A percentile compares a stretch with the other conserved stretches of the same genome.
These are phyloP conservation scores for Populus hybrid DNA, from an alignment of 441 rosid genomes.

Conservation along the genomic window DNA sequence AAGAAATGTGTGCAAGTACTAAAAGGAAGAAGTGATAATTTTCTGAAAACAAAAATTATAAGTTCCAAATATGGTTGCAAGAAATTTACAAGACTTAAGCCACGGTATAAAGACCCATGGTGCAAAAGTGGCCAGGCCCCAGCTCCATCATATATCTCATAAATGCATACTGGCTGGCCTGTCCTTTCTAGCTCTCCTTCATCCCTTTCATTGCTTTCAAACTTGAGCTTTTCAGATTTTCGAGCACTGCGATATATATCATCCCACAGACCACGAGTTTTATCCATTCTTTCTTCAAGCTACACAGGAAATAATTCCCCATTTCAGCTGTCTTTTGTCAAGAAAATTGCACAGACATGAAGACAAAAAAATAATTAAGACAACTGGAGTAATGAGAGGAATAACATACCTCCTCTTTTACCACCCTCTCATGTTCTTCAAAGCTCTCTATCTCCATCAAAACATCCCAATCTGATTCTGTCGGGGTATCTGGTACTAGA, in stretches of 20 bases:
- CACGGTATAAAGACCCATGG: conserved; percentile 95
- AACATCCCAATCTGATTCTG: conserved; percentile 68
- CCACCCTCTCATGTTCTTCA: conserved; percentile 81
- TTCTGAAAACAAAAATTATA: background rate
- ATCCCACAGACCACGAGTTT: conserved; percentile 71
- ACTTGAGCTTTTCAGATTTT: conserved; percentile 81
- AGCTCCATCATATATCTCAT: conserved; percentile 85
- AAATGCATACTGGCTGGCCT: conserved; percentile 91
- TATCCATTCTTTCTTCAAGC: conserved; percentile 91
- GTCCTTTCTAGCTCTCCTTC: conserved; percentile 99
- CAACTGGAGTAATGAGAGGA: conserved; percentile 17
- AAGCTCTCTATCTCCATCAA: conserved; percentile 56
- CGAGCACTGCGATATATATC: conserved; percentile 90
- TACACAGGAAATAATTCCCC: conserved; percentile 35
- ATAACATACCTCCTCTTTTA: conserved; percentile 76
- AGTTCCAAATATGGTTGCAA: conserved; percentile 15
- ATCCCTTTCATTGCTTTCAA: conserved; percentile 93
- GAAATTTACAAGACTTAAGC: conserved; percentile 88
- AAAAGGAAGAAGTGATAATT: background rate
- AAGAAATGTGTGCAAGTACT: background rate
- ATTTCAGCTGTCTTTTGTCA: conserved; percentile 19
- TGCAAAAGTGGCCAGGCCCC: conserved; percentile 99
- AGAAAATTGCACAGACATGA: conserved; percentile 7
- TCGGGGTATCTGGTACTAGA: conserved; percentile 51
- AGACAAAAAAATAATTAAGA: conserved; percentile 1